Percentiles rank a stretch among this genome's conserved stretches.
These are phyloP conservation scores for Xerocomus nothofagi DNA, from an alignment of 1,284 basidiomycete species.

Conservation along the genomic window DNA sequence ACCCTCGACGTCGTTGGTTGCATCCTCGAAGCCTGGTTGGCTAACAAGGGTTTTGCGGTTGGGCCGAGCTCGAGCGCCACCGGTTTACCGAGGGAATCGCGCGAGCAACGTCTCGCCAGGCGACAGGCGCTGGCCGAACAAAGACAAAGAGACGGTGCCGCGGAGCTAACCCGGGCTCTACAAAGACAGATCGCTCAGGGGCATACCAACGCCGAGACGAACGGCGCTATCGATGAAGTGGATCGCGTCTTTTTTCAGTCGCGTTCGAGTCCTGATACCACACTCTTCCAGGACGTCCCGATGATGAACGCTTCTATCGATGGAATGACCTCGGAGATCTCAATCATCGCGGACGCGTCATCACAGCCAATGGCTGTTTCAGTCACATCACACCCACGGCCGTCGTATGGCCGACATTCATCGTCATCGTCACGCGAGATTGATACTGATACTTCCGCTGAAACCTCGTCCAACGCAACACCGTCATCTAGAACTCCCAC, in stretches of 20 bases:
- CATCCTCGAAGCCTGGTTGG: slow-evolving; percentile 91
- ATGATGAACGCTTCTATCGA: slow-evolving; percentile 27
- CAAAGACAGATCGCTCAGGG: slow-evolving; percentile 46
- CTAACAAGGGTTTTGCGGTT: slow-evolving; percentile 78
- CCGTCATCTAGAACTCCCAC: slow-evolving; percentile 63
- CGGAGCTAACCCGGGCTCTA: slow-evolving; percentile 55
- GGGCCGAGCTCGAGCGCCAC: slow-evolving; percentile 65
- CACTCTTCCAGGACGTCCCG: slow-evolving; percentile 24
- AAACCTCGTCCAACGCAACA: slow-evolving; percentile 58
- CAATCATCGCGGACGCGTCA: slow-evolving; percentile 23
- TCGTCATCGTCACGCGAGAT: slow-evolving; percentile 44
- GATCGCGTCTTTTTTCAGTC: slow-evolving; percentile 5
- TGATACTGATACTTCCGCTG: slow-evolving; percentile 54
- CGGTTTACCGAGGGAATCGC: slow-evolving; percentile 65
- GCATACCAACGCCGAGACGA: slow-evolving; percentile 4
- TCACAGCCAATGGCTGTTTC: slow-evolving; percentile 21
- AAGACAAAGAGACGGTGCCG: slow-evolving; percentile 53
- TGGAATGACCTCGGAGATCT: slow-evolving; percentile 20
- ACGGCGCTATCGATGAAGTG: slow-evolving; percentile 28
- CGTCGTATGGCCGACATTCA: slow-evolving; percentile 20
- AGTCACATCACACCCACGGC: slow-evolving; percentile 23
- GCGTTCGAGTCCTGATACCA: slow-evolving; percentile 10
- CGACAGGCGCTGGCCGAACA: slow-evolving; percentile 52
- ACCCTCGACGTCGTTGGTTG: slow-evolving; percentile 94
- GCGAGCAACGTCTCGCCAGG: slow-evolving; percentile 66